A percentile compares a stretch with the other conserved stretches of the same genome.
Evolutionary conservation across 371 early-diverging fungal species (phyloP).

Genomic region (Rhizopus stolonifer): DNA sequence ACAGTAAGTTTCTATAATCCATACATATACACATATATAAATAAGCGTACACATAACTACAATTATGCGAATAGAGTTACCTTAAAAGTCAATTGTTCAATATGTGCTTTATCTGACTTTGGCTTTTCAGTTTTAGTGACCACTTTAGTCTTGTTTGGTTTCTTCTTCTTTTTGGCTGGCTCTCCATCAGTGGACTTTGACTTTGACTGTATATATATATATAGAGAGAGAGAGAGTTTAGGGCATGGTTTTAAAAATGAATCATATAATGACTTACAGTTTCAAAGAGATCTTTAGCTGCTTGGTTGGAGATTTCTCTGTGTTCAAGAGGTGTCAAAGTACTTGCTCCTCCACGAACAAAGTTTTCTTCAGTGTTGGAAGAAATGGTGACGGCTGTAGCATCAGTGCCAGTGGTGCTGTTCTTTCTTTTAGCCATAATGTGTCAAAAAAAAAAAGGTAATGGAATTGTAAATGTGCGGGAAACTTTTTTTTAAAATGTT

Average conservation of each 20-base stretch:
- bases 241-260: too few relatives aligned
- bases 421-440: slow-evolving; percentile 22
- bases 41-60: too few relatives aligned
- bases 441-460: not conserved
- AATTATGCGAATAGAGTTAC: slow-evolving; percentile 23
- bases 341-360: slow-evolving; percentile 83
- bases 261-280: slow-evolving; percentile 18
- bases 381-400: slow-evolving; percentile 27
- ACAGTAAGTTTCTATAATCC: slow-evolving; percentile 54
- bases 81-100: slow-evolving; percentile 62
- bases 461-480: too few relatives aligned
- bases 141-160: slow-evolving; percentile 19
- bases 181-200: slow-evolving; percentile 21
- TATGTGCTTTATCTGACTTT: slow-evolving; percentile 42
- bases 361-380: slow-evolving; percentile 44
- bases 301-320: slow-evolving; percentile 75
- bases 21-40: too few relatives aligned
- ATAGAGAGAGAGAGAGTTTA: too few relatives aligned
- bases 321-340: slow-evolving; percentile 82
- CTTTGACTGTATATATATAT: too few relatives aligned
- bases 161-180: slow-evolving; percentile 60
- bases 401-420: slow-evolving; percentile 4
- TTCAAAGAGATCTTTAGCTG: slow-evolving; percentile 61
- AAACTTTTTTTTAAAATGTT: too few relatives aligned
- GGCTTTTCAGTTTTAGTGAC: slow-evolving; percentile 35